phyloP scores from a whole-genome alignment of 805 yeast genomes.

The Yarrowia deformans region DNA sequence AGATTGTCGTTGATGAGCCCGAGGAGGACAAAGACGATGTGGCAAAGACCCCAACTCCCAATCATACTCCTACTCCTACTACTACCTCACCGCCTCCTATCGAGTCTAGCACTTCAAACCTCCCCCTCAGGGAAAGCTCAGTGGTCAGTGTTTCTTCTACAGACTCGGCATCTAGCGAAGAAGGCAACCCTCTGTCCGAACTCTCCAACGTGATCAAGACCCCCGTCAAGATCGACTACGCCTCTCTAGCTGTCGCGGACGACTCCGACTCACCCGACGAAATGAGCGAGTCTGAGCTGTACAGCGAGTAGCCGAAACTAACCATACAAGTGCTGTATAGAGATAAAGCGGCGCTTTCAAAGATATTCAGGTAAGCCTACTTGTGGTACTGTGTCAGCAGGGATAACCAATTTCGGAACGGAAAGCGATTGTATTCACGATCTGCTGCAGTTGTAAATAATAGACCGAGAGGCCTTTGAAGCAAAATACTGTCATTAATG shows the following conservation, averaged over 20 bases:
- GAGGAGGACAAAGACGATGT: background rate
- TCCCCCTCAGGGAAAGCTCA: background rate
- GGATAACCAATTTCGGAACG: no score
- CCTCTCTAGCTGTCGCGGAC: slow-evolving; percentile 1
- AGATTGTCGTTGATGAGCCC: background rate
- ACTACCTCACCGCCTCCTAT: background rate
- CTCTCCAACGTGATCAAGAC: background rate
- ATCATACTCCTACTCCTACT: background rate
- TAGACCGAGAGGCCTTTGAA: no score
- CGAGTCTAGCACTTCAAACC: background rate
- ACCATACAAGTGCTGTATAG: background rate
- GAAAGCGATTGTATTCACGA: no score
- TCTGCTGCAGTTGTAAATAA: no score
- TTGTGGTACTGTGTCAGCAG: no score
- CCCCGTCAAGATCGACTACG: slow-evolving; percentile 23
- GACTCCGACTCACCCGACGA: slow-evolving; percentile 11
- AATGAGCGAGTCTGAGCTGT: slow-evolving; percentile 37
- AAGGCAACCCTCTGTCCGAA: background rate
- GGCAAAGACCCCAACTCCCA: background rate
- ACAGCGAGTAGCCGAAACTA: slow-evolving; percentile 36
- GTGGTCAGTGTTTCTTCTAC: slow-evolving; percentile 3
- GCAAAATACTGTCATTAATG: no score
- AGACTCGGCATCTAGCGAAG: background rate
- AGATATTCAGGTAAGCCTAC: no score
- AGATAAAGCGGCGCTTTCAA: no score